Base-by-base conservation (phyloP, 2,329 filamentous ascomycete species). In the Colletotrichum tropicale region DNA sequence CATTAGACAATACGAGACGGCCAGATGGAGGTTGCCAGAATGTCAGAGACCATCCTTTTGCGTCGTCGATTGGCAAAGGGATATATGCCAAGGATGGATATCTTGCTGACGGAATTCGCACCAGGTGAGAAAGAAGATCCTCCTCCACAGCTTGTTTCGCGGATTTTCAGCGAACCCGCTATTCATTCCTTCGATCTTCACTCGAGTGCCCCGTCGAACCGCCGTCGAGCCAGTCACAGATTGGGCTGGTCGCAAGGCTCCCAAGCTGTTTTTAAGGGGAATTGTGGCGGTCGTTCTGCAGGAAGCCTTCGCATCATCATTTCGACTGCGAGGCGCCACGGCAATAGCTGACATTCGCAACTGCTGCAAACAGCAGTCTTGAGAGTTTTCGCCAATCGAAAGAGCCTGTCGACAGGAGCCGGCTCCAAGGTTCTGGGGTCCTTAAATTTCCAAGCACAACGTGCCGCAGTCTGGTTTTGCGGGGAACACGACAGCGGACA, bases 341-440 rank as follows among this genome's bases (percentile, higher is more conserved):
- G 43, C n/a, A 3, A 52, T 52, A 21, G 43, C n/a, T 21, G 10
- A 7, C 43, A 52, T 21, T 21, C n/a, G n/a, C 12, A 52, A 52
- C 10, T 52, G 12, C 26, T 32, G 18, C 24, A 58, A 48, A 26
- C n/a, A 21, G 26, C 55, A 26, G 6, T 9, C 38, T 5, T 16
- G 26, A n/a, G 36, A 9, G n/a, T 28, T 32, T 43, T 75, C 64
- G 34, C 43, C 64, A 56, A 65, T 68, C 21, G 64, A 73, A 52
- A 24, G 43, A 15, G 16, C 26, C 28, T 58, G n/a, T 26, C 66
- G 8, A 38, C n/a, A 68, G 70, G 43, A 73, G 68, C 70, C 73
- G 64, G 64, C 21, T 36, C 64, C 73, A 60, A 68, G 73, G 73
- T 68, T 65, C 32, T 43, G 73, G 70, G 43, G 64, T 69, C 73